phyloP scores from a whole-genome alignment of 2,329 filamentous ascomycete species.

The Lachnellula arida region DNA sequence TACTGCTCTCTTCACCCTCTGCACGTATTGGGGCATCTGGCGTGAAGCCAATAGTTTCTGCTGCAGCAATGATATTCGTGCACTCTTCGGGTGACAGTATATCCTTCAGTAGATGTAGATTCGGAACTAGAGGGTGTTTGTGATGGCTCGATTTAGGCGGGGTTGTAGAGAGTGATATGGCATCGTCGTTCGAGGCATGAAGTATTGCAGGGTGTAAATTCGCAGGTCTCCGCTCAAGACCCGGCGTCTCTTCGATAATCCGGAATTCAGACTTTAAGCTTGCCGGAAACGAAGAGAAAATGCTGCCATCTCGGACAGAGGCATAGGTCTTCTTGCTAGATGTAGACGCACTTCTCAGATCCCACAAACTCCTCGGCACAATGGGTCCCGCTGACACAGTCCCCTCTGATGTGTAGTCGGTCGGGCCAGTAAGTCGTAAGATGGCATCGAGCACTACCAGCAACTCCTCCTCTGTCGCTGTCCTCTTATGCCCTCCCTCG shows the following conservation, averaged over 20 bases:
- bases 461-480: slow-evolving; percentile 47
- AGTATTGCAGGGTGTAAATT: slow-evolving; percentile 64
- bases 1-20: slow-evolving; percentile 56
- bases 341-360: slow-evolving; percentile 43
- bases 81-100: slow-evolving; percentile 60
- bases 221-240: slow-evolving; percentile 57
- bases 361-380: slow-evolving; percentile 56
- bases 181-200: slow-evolving; percentile 54
- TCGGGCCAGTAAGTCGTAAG: slow-evolving; percentile 57
- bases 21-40: slow-evolving; percentile 64
- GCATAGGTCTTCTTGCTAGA: slow-evolving; percentile 45
- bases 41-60: slow-evolving; percentile 60
- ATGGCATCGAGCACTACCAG: slow-evolving; percentile 60
- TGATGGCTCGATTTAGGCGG: slow-evolving; percentile 49
- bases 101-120: slow-evolving; percentile 54
- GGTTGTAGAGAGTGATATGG: slow-evolving; percentile 46
- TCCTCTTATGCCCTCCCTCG: slow-evolving; percentile 37
- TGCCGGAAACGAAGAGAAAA: slow-evolving; percentile 40
- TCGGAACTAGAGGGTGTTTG: slow-evolving; percentile 56
- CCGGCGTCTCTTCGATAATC: slow-evolving; percentile 58
- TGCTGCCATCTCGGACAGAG: slow-evolving; percentile 54
- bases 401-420: slow-evolving; percentile 43
- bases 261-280: slow-evolving; percentile 43
- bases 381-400: slow-evolving; percentile 41
- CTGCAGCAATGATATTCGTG: slow-evolving; percentile 60